These are phyloP conservation scores for Alternaria ventricosa DNA, from an alignment of 2,329 filamentous ascomycete species.

Conservation along the genomic window DNA sequence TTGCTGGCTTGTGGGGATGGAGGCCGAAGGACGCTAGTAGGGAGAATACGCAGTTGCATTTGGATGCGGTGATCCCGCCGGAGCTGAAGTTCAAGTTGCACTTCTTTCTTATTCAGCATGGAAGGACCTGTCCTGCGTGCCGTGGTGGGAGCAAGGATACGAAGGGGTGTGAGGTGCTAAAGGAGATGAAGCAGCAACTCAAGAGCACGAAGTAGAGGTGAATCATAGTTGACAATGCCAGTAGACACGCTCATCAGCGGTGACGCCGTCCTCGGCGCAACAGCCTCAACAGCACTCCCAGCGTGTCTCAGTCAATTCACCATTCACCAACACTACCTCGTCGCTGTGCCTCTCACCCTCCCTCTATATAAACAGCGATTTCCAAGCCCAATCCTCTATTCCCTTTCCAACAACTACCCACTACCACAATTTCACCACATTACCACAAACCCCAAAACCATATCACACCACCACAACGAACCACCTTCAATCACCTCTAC, in stretches of 20 bases:
- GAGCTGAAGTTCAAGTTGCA: conserved; percentile 7
- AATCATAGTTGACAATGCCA: neutral
- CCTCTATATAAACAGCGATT: neutral
- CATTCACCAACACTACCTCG: neutral
- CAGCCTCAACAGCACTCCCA: neutral
- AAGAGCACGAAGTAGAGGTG: neutral
- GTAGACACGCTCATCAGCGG: neutral
- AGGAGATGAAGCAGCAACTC: neutral
- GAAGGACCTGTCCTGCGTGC: conserved; percentile 4
- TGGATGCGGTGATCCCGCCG: conserved; percentile 3
- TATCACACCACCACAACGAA: neutral
- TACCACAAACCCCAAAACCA: neutral
- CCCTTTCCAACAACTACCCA: neutral
- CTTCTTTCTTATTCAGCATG: conserved; percentile 10
- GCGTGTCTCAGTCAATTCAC: neutral
- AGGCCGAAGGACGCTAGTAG: conserved; percentile 3
- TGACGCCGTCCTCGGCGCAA: neutral
- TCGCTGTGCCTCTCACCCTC: neutral
- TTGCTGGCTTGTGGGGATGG: conserved; percentile 12
- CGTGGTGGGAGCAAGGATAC: conserved; percentile 2
- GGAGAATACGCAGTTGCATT: conserved; percentile 6
- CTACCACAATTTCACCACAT: neutral
- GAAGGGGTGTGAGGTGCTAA: neutral
- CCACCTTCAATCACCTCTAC: neutral
- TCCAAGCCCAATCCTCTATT: neutral